Evolutionary conservation across 805 yeast genomes (phyloP).

Genomic region (Zygosaccharomyces bisporus): DNA sequence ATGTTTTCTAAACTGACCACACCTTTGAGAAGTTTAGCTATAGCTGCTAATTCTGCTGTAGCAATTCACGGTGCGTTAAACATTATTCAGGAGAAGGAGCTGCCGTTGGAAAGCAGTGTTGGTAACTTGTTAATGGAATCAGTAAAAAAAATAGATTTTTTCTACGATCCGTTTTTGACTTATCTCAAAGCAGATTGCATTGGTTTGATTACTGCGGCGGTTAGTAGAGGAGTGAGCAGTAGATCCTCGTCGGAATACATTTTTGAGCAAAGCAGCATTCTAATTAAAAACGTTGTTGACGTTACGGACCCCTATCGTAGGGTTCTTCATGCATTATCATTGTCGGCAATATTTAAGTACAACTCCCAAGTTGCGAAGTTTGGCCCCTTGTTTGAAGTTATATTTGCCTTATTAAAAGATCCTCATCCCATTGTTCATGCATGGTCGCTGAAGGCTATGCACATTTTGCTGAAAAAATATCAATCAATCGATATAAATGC

Average conservation of each 20-base stretch:
- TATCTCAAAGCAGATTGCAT: conserved; percentile 51
- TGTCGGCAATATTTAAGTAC: conserved; percentile 46
- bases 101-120: conserved; percentile 37
- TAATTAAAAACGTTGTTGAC: conserved; percentile 64
- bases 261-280: conserved; percentile 45
- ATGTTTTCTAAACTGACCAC: conserved; percentile 41
- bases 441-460: conserved; percentile 61
- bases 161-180: conserved; percentile 42
- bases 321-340: conserved; percentile 49
- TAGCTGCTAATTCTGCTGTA: conserved; percentile 57
- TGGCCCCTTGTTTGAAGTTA: conserved; percentile 49
- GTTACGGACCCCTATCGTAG: conserved; percentile 61
- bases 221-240: conserved; percentile 19
- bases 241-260: conserved; percentile 17
- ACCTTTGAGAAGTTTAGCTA: conserved; percentile 42
- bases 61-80: conserved; percentile 55
- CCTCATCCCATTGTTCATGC: conserved; percentile 83
- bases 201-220: conserved; percentile 47
- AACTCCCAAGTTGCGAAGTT: conserved; percentile 39
- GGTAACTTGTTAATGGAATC: conserved; percentile 49
- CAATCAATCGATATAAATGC: conserved; percentile 43
- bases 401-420: conserved; percentile 60
- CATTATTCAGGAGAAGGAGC: conserved; percentile 21
- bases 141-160: conserved; percentile 41
- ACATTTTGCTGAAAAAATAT: conserved; percentile 54